Evolutionary conservation across 2,329 filamentous ascomycete species (phyloP).

Genomic region (Aspergillus proliferans): DNA sequence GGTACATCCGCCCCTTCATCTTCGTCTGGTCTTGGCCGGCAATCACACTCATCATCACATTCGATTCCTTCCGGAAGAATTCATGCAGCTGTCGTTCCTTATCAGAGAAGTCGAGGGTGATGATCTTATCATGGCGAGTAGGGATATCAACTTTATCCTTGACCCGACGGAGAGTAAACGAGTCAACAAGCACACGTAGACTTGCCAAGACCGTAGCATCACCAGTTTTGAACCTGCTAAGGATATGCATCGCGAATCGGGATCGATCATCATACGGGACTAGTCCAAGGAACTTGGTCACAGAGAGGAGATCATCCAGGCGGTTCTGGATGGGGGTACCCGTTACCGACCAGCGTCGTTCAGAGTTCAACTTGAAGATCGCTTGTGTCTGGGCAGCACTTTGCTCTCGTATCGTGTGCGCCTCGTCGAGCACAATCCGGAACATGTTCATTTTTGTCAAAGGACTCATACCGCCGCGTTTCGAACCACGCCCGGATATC

Average conservation of each 20-base stretch:
- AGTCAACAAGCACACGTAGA: slow-evolving; percentile 82
- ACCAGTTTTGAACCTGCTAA: slow-evolving; percentile 78
- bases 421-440: slow-evolving; percentile 87
- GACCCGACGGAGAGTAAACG: slow-evolving; percentile 82
- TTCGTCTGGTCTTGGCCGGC: slow-evolving; percentile 58
- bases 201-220: slow-evolving; percentile 74
- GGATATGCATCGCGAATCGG: slow-evolving; percentile 72
- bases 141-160: slow-evolving; percentile 89
- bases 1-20: slow-evolving; percentile 80
- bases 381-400: slow-evolving; percentile 76
- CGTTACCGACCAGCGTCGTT: slow-evolving; percentile 92
- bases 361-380: slow-evolving; percentile 70
- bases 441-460: slow-evolving; percentile 83
- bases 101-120: slow-evolving; percentile 67
- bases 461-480: slow-evolving; percentile 52
- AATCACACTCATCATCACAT: slow-evolving; percentile 72
- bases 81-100: slow-evolving; percentile 75
- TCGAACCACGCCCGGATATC: slow-evolving; percentile 59
- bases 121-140: slow-evolving; percentile 63
- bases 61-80: slow-evolving; percentile 74
- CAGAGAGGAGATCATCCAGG: slow-evolving; percentile 78
- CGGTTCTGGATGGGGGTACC: slow-evolving; percentile 94
- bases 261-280: slow-evolving; percentile 74
- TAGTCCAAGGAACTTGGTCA: slow-evolving; percentile 78
- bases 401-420: slow-evolving; percentile 86